phyloP scores from a whole-genome alignment of 2,329 filamentous ascomycete genomes.

The Verticillium longisporum region DNA sequence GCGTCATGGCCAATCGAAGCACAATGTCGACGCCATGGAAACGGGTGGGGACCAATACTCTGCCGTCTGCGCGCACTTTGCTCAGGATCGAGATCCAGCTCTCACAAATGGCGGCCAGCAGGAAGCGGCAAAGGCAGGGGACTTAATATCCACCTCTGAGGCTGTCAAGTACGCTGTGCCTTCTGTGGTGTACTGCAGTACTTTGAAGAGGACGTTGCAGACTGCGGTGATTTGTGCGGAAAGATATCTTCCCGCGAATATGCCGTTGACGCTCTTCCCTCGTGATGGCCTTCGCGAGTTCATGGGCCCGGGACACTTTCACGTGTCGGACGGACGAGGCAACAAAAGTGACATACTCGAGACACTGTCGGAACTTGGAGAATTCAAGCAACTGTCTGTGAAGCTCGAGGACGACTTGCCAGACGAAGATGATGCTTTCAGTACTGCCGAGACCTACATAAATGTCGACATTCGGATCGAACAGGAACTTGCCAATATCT shows the following conservation, averaged over 20 bases:
- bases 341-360: neutral
- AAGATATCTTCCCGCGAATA: neutral
- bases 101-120: neutral
- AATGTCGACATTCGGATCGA: neutral
- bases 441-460: neutral
- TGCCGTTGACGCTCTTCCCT: neutral
- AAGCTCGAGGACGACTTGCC: neutral
- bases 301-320: neutral
- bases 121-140: neutral
- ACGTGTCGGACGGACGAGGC: neutral
- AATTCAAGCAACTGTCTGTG: neutral
- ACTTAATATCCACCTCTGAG: neutral
- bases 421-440: neutral
- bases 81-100: neutral
- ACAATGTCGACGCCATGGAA: neutral
- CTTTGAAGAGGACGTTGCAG: neutral
- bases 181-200: neutral
- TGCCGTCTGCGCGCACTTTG: neutral
- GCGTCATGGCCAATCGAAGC: neutral
- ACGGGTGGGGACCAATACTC: neutral
- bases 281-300: neutral
- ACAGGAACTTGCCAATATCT: neutral
- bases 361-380: neutral
- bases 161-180: neutral
- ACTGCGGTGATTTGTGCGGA: neutral